Evolutionary conservation across 305 asterid species (phyloP), one percentile per base, ranked within the genome.

Genomic region (Fraxinus dipetala): DNA sequence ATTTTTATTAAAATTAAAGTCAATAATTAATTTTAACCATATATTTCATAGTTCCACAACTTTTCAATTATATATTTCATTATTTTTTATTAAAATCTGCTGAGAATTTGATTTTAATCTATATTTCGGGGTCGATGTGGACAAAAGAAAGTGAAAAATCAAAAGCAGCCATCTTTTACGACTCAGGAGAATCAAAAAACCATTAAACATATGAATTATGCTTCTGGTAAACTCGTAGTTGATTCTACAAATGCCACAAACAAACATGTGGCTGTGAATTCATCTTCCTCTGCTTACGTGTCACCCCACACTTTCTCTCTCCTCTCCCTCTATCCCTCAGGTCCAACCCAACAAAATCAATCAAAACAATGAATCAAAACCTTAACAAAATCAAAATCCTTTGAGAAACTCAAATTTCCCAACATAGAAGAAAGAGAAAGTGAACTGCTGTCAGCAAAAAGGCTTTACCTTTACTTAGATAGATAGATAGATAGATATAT

Each of bases 201-300:
- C 36, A 28, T 28, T 67, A 78, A 56, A 72, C 80, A 35, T 35
- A 6, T 1, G 40, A 35, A 35, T 35, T 35, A 35, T 5, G 31
- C 36, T 34, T 34, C 6, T 34, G 5, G 36, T 34, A 5, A 34
- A 34, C 36, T 34, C 36, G 36, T 32, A 34, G 36, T 34, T 34
- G 89, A 89, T 87, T 82, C 85, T 51, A 78, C 80, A 18, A 43
- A 79, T 84, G 89, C 97, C 97, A 93, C 97, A 89, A 83, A 85
- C 84, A 87, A 90, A 90, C 84, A 88, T 92, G 98, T 94, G 98
- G 97, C 91, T 90, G 72, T 13, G 63, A 91, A 89, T 89, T 65
- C 87, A 75, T 81, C 77, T 32, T 80, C 85, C 48, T 10, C 7
- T 54, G 80, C 86, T 87, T 89, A 89, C 87, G 90, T 89, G 95